phyloP scores from a whole-genome alignment of 306 rosid genomes.

The Leucaena leucocephala region DNA sequence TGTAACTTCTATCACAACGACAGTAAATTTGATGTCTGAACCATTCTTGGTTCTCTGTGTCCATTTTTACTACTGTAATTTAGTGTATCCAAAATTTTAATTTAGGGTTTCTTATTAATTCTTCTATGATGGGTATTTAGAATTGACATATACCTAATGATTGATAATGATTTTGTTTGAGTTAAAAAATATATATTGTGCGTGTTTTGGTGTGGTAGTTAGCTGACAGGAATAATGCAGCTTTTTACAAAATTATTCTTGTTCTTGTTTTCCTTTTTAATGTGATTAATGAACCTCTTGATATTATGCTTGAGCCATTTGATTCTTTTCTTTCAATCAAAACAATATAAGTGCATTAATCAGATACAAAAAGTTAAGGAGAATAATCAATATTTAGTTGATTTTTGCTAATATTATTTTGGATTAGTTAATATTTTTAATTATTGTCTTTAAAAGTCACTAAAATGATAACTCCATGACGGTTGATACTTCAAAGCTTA shows the following conservation, averaged over 20 bases:
- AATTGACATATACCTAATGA: background rate
- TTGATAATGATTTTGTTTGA: background rate
- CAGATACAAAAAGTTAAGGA: background rate
- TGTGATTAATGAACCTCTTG: background rate
- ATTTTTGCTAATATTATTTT: background rate
- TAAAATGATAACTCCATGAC: background rate
- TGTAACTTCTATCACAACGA: constrained; percentile 3
- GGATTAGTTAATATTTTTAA: background rate
- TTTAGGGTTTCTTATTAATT: background rate
- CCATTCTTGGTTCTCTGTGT: constrained; percentile 13
- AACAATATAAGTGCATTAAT: background rate
- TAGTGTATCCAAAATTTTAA: background rate
- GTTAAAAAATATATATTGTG: background rate
- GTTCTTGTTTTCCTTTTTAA: background rate
- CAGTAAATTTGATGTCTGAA: constrained; percentile 28
- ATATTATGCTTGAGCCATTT: background rate
- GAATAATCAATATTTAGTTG: background rate
- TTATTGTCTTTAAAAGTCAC: background rate
- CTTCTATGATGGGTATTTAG: background rate
- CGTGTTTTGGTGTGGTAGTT: constrained; percentile 8
- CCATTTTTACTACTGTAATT: background rate
- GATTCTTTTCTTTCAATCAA: background rate
- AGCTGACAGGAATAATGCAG: background rate
- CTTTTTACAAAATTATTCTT: background rate
- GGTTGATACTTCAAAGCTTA: background rate